phyloP scores from a whole-genome alignment of 805 yeast species.

The Candida nemodendra region DNA sequence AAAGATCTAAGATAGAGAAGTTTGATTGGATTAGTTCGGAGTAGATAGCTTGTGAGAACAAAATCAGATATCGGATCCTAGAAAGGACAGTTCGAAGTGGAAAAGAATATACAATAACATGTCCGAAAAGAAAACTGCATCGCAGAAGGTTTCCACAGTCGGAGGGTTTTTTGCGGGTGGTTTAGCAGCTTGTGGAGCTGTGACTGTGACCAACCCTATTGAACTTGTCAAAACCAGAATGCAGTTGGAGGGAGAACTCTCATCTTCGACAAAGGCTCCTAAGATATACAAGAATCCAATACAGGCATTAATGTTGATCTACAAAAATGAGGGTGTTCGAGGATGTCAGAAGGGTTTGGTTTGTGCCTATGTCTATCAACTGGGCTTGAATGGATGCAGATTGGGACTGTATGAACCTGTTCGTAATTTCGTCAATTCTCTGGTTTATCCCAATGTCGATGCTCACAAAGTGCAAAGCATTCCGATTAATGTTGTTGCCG shows the following conservation, averaged over 20 bases:
- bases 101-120: too few relatives aligned
- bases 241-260: constrained; percentile 94
- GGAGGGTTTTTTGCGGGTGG: constrained; percentile 93
- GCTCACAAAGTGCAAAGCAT: constrained; percentile 48
- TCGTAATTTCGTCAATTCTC: constrained; percentile 55
- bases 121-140: constrained; percentile 40
- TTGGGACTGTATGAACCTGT: constrained; percentile 92
- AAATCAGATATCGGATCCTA: too few relatives aligned
- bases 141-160: constrained; percentile 58
- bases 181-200: constrained; percentile 96
- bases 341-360: constrained; percentile 88
- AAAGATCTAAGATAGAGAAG: too few relatives aligned
- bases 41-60: too few relatives aligned
- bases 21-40: too few relatives aligned
- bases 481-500: constrained; percentile 70
- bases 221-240: constrained; percentile 93
- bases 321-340: constrained; percentile 75
- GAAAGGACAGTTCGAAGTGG: too few relatives aligned
- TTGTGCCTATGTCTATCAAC: constrained; percentile 88
- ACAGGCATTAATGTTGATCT: constrained; percentile 76
- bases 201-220: constrained; percentile 93
- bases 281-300: constrained; percentile 73
- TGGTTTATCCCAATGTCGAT: constrained; percentile 51
- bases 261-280: constrained; percentile 49
- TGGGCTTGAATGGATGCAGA: constrained; percentile 91